Conservation (phyloP, 345 rosid species). For the Pugionium dolabratum region DNA sequence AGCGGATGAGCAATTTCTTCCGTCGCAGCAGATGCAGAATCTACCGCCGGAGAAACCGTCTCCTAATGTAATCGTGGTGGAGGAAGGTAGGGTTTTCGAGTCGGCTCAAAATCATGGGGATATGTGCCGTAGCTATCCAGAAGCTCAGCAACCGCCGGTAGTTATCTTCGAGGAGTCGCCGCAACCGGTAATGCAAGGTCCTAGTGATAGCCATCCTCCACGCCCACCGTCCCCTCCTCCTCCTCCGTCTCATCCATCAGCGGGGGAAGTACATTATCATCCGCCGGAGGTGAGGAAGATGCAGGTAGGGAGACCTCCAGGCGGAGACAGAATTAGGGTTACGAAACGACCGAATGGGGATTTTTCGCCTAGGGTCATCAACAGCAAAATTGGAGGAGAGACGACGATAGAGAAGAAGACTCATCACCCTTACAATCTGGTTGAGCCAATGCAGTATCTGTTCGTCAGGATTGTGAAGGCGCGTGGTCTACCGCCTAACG, state of each 20-base stretch:
- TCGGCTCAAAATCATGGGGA: slow-evolving; percentile 43
- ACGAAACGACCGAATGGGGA: slow-evolving; percentile 61
- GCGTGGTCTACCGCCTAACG: slow-evolving; percentile 62
- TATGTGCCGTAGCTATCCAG: slow-evolving; percentile 38
- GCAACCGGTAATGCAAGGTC: slow-evolving; percentile 33
- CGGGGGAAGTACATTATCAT: slow-evolving; percentile 30
- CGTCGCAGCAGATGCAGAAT: slow-evolving; percentile 43
- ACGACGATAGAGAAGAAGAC: slow-evolving; percentile 46
- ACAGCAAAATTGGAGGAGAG: slow-evolving; percentile 42
- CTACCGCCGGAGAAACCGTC: slow-evolving; percentile 40
- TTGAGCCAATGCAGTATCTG: slow-evolving; percentile 90
- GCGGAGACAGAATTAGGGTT: slow-evolving; percentile 61
- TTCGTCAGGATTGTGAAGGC: slow-evolving; percentile 78
- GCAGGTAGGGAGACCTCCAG: slow-evolving; percentile 52
- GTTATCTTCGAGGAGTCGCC: slow-evolving; percentile 62
- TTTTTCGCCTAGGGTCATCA: slow-evolving; percentile 69
- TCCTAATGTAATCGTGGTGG: slow-evolving; percentile 49
- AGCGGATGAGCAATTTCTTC: slow-evolving; percentile 28
- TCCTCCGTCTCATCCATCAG: slow-evolving; percentile 34
- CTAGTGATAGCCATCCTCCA: slow-evolving; percentile 23
- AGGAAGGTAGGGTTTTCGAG: slow-evolving; percentile 61
- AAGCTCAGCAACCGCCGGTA: slow-evolving; percentile 51
- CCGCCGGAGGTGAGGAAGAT: slow-evolving; percentile 68
- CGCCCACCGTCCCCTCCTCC: slow-evolving; percentile 35
- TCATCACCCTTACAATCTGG: slow-evolving; percentile 65